These are phyloP conservation scores for Russula sp. DNA, from an alignment of 768 basidiomycete species.

Conservation along the genomic window DNA sequence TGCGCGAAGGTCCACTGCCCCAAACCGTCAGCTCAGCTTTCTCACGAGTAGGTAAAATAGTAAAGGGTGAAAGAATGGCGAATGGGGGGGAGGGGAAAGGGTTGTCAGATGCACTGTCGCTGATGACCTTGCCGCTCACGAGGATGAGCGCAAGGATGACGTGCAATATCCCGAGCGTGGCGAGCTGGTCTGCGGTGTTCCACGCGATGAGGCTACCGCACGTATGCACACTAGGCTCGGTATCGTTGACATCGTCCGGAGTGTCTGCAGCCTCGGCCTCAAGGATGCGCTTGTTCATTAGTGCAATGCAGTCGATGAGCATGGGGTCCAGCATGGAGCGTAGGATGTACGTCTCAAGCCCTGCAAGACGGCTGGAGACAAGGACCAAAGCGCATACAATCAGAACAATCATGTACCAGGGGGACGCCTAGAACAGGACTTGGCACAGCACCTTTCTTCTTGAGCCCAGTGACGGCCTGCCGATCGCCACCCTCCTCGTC, in stretches of 20 bases:
- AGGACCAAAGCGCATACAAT: neutral
- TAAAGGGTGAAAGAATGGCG: neutral
- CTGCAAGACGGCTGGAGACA: slow-evolving; percentile 43
- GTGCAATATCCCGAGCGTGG: slow-evolving; percentile 66
- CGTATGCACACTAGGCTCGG: slow-evolving; percentile 38
- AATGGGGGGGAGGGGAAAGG: neutral
- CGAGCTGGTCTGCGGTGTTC: slow-evolving; percentile 62
- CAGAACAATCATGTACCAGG: neutral
- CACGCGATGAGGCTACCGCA: slow-evolving; percentile 73
- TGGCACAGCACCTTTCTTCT: no score
- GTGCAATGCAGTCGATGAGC: slow-evolving; percentile 56
- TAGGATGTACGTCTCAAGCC: slow-evolving; percentile 80
- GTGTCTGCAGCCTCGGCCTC: no score
- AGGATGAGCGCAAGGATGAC: slow-evolving; percentile 80
- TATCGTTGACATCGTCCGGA: slow-evolving; percentile 48
- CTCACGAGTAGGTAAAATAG: neutral
- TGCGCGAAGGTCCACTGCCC: no score
- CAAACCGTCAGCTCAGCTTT: neutral
- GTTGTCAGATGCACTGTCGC: slow-evolving; percentile 55
- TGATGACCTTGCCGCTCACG: slow-evolving; percentile 65
- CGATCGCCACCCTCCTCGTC: no score
- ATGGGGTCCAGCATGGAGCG: slow-evolving; percentile 61
- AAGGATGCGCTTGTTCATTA: slow-evolving; percentile 39
- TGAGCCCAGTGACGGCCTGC: no score
- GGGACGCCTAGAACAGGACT: no score